Percentiles rank a stretch among this genome's conserved stretches.
phyloP scores from a whole-genome alignment of 148 eudicot species.

The Talinum fruticosum region DNA sequence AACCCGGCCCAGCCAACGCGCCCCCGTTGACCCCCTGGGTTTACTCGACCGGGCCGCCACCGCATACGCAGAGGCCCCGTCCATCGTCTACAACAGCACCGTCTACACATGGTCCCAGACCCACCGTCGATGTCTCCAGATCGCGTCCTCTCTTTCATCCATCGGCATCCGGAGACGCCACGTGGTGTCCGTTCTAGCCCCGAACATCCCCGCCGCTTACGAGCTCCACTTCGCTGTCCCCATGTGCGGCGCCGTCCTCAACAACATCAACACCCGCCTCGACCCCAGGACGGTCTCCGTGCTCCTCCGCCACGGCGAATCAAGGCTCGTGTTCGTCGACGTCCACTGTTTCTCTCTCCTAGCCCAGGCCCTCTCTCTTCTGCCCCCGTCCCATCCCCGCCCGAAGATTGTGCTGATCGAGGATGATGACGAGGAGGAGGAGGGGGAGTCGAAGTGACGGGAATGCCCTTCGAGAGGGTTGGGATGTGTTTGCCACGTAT shows the following conservation, averaged over 20 bases:
- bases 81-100: slow-evolving; percentile 43
- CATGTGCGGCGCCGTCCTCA: slow-evolving; percentile 56
- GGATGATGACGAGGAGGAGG: background rate
- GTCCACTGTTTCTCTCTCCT: slow-evolving; percentile 14
- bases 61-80: slow-evolving; percentile 54
- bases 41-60: slow-evolving; percentile 64
- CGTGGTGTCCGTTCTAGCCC: slow-evolving; percentile 73
- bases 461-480: too few relatives aligned
- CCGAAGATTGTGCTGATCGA: slow-evolving; percentile 31
- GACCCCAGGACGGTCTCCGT: slow-evolving; percentile 42
- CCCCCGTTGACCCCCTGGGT: slow-evolving; percentile 56
- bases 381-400: slow-evolving; percentile 17
- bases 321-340: slow-evolving; percentile 42
- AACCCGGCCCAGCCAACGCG: slow-evolving; percentile 52
- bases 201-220: slow-evolving; percentile 66
- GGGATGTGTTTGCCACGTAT: slow-evolving; percentile 20
- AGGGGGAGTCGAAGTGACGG: background rate
- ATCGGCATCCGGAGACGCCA: slow-evolving; percentile 35
- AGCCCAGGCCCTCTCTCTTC: slow-evolving; percentile 26
- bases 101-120: slow-evolving; percentile 68
- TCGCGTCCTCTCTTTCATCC: slow-evolving; percentile 54
- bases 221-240: slow-evolving; percentile 81
- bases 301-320: slow-evolving; percentile 37
- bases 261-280: slow-evolving; percentile 52
- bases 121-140: slow-evolving; percentile 39